Conservation (phyloP, 2,329 filamentous ascomycete species). For the Fusarium sp. region DNA sequence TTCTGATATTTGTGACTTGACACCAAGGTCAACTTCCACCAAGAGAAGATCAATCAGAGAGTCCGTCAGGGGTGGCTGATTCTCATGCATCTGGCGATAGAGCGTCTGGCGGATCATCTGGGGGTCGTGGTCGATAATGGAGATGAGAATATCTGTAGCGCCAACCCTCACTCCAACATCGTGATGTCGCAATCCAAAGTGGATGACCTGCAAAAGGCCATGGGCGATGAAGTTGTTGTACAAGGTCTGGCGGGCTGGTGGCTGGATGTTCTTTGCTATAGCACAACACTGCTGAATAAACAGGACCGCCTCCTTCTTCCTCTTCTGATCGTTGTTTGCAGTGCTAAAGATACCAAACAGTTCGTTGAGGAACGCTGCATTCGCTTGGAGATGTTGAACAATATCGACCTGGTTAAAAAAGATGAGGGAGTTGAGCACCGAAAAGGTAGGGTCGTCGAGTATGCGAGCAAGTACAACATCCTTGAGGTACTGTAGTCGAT, state of each 20-base stretch:
- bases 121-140: conserved; percentile 95
- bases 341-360: conserved; percentile 87
- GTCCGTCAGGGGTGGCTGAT: conserved; percentile 87
- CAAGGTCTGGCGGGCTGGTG: conserved; percentile 80
- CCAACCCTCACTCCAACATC: conserved; percentile 90
- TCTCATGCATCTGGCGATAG: conserved; percentile 90
- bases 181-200: conserved; percentile 87
- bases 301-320: conserved; percentile 92
- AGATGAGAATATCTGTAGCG: conserved; percentile 92
- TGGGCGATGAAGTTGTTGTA: conserved; percentile 92
- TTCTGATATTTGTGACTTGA: conserved; percentile 95
- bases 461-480: conserved; percentile 98
- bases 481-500: conserved; percentile 95
- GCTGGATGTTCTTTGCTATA: conserved; percentile 94
- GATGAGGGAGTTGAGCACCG: conserved; percentile 95
- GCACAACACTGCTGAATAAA: conserved; percentile 97
- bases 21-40: conserved; percentile 90
- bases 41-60: conserved; percentile 92
- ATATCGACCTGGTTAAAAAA: conserved; percentile 99
- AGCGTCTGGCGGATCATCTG: conserved; percentile 94
- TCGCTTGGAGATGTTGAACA: conserved; percentile 91
- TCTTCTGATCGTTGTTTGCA: conserved; percentile 72
- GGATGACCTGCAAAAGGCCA: conserved; percentile 89
- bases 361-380: conserved; percentile 81
- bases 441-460: conserved; percentile 96